These are phyloP conservation scores for Xylogone sp. DNA, from an alignment of 2,329 filamentous ascomycete genomes.

Conservation along the genomic window DNA sequence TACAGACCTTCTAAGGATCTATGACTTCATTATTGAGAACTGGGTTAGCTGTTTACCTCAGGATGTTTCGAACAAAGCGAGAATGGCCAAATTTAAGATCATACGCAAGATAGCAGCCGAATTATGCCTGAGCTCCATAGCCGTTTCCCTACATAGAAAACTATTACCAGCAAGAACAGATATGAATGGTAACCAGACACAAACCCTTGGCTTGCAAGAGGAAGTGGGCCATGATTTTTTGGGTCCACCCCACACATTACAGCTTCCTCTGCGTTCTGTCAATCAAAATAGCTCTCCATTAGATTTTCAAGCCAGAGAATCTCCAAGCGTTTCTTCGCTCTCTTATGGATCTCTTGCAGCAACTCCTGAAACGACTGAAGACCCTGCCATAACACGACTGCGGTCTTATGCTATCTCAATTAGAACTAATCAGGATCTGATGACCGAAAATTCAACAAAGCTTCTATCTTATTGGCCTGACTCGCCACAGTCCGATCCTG, in stretches of 20 bases:
- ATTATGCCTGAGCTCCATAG: slow-evolving; percentile 25
- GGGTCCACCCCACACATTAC: neutral
- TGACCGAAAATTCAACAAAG: slow-evolving; percentile 18
- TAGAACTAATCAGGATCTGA: slow-evolving; percentile 21
- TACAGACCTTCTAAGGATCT: slow-evolving; percentile 20
- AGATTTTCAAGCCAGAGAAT: neutral
- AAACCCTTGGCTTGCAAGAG: neutral
- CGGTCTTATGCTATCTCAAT: slow-evolving; percentile 31
- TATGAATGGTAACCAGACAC: neutral
- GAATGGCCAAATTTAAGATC: slow-evolving; percentile 23
- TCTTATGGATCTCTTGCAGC: slow-evolving; percentile 16
- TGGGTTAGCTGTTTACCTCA: slow-evolving; percentile 26
- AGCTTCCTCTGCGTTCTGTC: neutral
- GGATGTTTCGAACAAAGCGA: slow-evolving; percentile 15
- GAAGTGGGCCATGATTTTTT: neutral
- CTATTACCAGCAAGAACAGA: neutral
- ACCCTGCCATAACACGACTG: slow-evolving; percentile 29
- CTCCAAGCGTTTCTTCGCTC: slow-evolving; percentile 6
- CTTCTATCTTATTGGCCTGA: slow-evolving; percentile 32
- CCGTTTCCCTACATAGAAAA: slow-evolving; percentile 17
- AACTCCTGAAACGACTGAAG: slow-evolving; percentile 19
- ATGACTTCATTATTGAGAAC: slow-evolving; percentile 22
- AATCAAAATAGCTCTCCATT: neutral
- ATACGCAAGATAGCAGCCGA: slow-evolving; percentile 25
- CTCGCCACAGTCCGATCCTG: slow-evolving; percentile 29